Evolutionary conservation across 2,329 filamentous ascomycete species (phyloP).

Genomic region (Venturia asperata): DNA sequence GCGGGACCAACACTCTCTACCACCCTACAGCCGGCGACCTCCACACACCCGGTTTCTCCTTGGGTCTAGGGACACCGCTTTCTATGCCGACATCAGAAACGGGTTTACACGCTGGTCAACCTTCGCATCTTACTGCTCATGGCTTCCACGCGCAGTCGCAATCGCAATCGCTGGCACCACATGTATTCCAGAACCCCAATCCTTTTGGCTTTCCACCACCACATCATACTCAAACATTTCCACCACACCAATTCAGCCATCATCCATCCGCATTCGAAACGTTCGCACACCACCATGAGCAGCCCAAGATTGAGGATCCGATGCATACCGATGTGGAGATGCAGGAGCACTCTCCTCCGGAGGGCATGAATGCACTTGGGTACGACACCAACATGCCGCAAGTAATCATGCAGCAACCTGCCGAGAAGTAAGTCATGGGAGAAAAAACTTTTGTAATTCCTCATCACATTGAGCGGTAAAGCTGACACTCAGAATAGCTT

Average conservation of each 20-base stretch:
- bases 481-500: conserved; percentile 47
- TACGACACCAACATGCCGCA: conserved; percentile 48
- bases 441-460: conserved; percentile 12
- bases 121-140: conserved; percentile 56
- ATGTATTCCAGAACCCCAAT: conserved; percentile 57
- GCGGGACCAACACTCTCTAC: conserved; percentile 71
- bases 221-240: conserved; percentile 52
- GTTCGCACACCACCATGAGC: conserved; percentile 61
- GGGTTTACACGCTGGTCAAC: conserved; percentile 52
- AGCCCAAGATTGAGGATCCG: conserved; percentile 55
- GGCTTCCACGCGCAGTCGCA: conserved; percentile 51
- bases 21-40: conserved; percentile 79
- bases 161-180: conserved; percentile 28
- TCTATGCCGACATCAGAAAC: conserved; percentile 69
- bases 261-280: conserved; percentile 73
- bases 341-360: conserved; percentile 54
- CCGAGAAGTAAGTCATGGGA: conserved; percentile 40
- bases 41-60: conserved; percentile 69
- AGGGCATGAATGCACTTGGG: conserved; percentile 44
- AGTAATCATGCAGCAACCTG: conserved; percentile 32
- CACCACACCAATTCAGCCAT: conserved; percentile 73
- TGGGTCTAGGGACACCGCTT: conserved; percentile 72
- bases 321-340: conserved; percentile 50
- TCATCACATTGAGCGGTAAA: neutral
- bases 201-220: conserved; percentile 52